Conservation (phyloP, 306 rosid species). For the Betula pendula region DNA sequence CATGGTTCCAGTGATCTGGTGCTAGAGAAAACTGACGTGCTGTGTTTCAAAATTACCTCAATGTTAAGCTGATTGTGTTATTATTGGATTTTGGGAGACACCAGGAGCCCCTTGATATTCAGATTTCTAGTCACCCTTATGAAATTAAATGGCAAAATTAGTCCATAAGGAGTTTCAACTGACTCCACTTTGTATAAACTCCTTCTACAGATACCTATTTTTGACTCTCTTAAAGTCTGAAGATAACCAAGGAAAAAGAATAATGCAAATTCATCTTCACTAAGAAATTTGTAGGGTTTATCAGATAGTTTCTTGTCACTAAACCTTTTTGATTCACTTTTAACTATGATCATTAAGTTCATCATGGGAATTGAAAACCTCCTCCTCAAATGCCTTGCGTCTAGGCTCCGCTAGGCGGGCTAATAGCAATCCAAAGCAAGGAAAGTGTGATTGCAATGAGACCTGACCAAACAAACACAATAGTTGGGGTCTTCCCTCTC, state of each 20-base stretch:
- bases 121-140: not conserved
- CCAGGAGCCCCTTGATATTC: not conserved
- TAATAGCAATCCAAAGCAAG: constrained; percentile 49
- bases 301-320: not conserved
- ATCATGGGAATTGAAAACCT: constrained; percentile 42
- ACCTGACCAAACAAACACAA: constrained; percentile 59
- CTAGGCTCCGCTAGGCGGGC: constrained; percentile 24
- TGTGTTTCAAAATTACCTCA: not conserved
- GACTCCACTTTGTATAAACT: not conserved
- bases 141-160: not conserved
- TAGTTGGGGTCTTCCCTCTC: constrained; percentile 54
- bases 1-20: not conserved
- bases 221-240: not conserved
- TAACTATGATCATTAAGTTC: not conserved
- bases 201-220: not conserved
- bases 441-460: constrained; percentile 58
- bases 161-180: not conserved
- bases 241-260: not conserved
- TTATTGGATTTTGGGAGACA: not conserved
- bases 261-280: not conserved
- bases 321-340: not conserved
- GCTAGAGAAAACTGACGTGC: not conserved
- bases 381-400: not conserved
- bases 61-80: not conserved
- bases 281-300: not conserved